Percentiles rank a stretch among this genome's conserved stretches.
Evolutionary conservation across 345 rosid species (phyloP).

Genomic region (Brassica incana): DNA sequence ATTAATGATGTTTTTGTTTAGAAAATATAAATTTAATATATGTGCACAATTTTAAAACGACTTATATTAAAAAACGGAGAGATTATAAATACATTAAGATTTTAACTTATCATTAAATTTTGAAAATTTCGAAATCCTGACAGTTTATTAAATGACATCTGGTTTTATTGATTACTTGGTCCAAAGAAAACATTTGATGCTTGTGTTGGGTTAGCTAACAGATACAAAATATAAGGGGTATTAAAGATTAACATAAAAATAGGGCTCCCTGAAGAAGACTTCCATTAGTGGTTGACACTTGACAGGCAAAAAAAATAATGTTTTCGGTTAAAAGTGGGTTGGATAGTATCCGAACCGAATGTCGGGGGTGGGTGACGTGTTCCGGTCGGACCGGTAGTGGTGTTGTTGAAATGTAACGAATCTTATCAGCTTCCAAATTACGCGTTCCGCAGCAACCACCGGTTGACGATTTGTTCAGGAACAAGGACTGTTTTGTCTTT

Average conservation of each 20-base stretch:
- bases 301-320: not conserved
- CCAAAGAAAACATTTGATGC: not conserved
- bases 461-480: constrained; percentile 18
- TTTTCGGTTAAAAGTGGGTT: constrained; percentile 1
- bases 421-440: constrained; percentile 30
- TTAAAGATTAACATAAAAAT: not conserved
- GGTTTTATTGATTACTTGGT: constrained; percentile 2
- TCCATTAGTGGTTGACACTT: not conserved
- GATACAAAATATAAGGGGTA: not conserved
- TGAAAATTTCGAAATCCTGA: not conserved
- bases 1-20: too few species aligned
- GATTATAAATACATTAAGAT: not conserved
- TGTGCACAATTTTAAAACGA: too few species aligned
- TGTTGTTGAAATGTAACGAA: constrained; percentile 43
- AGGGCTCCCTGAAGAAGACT: not conserved
- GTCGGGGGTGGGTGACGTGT: constrained; percentile 36
- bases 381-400: constrained; percentile 37
- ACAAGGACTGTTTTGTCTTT: constrained; percentile 19
- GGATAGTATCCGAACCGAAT: constrained; percentile 35
- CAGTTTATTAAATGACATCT: not conserved
- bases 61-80: too few species aligned
- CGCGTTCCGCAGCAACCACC: constrained; percentile 36
- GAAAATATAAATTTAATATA: too few species aligned
- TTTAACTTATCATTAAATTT: not conserved
- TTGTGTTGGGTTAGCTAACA: not conserved